phyloP scores from a whole-genome alignment of 2,329 filamentous ascomycete species.

The Nothophaeocryptopus gaeumannii region DNA sequence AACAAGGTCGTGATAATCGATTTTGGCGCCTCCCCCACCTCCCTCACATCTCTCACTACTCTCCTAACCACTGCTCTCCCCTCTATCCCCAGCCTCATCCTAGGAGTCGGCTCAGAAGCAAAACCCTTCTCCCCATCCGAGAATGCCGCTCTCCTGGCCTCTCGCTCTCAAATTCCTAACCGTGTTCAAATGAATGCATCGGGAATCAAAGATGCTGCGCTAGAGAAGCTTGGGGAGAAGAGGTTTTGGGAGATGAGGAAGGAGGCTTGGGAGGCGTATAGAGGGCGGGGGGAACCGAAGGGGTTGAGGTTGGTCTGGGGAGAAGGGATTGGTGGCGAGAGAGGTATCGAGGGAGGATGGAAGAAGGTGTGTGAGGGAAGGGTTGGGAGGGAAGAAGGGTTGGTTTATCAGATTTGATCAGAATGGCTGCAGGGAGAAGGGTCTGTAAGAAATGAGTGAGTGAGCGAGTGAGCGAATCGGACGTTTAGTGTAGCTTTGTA shows the following conservation, averaged over 20 bases:
- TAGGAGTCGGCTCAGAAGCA: constrained; percentile 18
- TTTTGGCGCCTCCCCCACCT: constrained; percentile 16
- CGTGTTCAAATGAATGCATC: constrained; percentile 23
- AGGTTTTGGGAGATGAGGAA: constrained; percentile 11
- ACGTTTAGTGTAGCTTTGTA: too few species aligned
- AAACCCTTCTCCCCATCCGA: constrained; percentile 6
- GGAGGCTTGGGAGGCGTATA: constrained; percentile 13
- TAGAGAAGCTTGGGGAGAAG: constrained; percentile 8
- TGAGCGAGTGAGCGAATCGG: too few species aligned
- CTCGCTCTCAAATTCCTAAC: constrained; percentile 2
- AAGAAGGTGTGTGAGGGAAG: constrained; percentile 7
- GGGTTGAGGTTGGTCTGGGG: constrained; percentile 11
- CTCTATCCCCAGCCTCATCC: neutral
- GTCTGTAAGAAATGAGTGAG: too few species aligned
- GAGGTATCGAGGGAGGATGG: constrained; percentile 17
- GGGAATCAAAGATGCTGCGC: constrained; percentile 10
- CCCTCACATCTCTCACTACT: constrained; percentile 4
- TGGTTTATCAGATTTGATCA: neutral
- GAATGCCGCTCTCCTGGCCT: neutral
- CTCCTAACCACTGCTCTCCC: neutral
- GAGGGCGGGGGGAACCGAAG: neutral
- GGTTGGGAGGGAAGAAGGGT: neutral
- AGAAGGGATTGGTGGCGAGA: constrained; percentile 4
- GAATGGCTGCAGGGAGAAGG: too few species aligned
- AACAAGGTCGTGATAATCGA: constrained; percentile 18